These are phyloP conservation scores for Talaromyces sp. DNA, from an alignment of 2,329 filamentous ascomycete species.

Conservation along the genomic window DNA sequence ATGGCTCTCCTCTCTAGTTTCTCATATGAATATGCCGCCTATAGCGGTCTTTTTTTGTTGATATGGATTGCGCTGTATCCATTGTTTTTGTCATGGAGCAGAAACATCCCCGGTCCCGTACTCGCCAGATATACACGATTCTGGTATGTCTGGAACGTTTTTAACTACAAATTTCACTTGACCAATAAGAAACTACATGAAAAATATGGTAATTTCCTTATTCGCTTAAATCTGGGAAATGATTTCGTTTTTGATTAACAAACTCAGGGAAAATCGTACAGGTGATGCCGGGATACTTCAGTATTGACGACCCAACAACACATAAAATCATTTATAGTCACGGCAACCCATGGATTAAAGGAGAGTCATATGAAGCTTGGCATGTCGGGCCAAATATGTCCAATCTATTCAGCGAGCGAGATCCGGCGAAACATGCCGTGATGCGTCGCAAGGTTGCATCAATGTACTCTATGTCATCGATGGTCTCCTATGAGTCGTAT, in stretches of 20 bases:
- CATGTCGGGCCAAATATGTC: neutral
- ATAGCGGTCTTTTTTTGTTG: too few relatives aligned
- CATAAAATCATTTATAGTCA: neutral
- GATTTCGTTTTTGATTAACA: neutral
- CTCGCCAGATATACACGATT: neutral
- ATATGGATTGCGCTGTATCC: too few relatives aligned
- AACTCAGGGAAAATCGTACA: constrained; percentile 1
- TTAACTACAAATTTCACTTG: neutral
- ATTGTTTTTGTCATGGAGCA: too few relatives aligned
- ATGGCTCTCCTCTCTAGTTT: too few relatives aligned
- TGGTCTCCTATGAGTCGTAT: constrained; percentile 20
- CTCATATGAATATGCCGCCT: too few relatives aligned
- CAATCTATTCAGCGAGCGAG: constrained; percentile 16
- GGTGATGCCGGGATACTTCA: neutral
- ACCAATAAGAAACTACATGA: neutral
- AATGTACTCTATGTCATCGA: constrained; percentile 20
- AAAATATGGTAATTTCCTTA: too few relatives aligned
- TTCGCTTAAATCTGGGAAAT: neutral
- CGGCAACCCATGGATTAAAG: neutral
- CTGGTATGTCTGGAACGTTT: neutral
- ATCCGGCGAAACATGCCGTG: constrained; percentile 10
- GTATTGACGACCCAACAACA: neutral
- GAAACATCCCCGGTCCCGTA: too few relatives aligned
- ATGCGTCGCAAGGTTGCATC: constrained; percentile 19
- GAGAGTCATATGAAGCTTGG: neutral